Conservation (phyloP, 2,329 filamentous ascomycete genomes). For the Seiridium cupressi region DNA sequence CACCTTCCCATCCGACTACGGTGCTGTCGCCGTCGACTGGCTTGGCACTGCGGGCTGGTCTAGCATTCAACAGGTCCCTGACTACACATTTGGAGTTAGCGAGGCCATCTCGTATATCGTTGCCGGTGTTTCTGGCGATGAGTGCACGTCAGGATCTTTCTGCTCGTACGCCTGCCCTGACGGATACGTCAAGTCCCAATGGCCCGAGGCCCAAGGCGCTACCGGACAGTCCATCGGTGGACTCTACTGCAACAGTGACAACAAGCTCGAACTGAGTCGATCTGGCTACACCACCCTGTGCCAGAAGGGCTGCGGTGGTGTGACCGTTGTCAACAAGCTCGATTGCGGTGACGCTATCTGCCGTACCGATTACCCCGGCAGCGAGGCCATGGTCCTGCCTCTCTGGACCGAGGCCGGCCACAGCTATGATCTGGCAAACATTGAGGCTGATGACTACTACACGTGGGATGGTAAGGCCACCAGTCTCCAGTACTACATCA, state of each 20-base stretch:
- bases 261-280: conserved; percentile 78
- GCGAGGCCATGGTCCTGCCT: conserved; percentile 83
- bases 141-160: conserved; percentile 64
- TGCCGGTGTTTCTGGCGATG: conserved; percentile 58
- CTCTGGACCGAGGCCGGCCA: conserved; percentile 60
- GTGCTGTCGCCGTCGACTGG: conserved; percentile 69
- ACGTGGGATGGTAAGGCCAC: conserved; percentile 71
- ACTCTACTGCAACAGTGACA: conserved; percentile 70
- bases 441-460: conserved; percentile 72
- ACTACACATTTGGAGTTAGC: conserved; percentile 42
- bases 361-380: conserved; percentile 95
- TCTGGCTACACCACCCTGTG: conserved; percentile 68
- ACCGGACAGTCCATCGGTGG: conserved; percentile 87
- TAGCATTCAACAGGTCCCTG: conserved; percentile 67
- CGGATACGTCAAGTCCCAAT: conserved; percentile 91
- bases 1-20: conserved; percentile 77
- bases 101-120: conserved; percentile 63
- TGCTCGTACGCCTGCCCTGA: conserved; percentile 93
- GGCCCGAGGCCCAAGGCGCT: conserved; percentile 74
- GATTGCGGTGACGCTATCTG: conserved; percentile 67
- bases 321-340: conserved; percentile 76
- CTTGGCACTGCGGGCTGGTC: conserved; percentile 73
- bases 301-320: conserved; percentile 65
- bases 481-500: conserved; percentile 92
- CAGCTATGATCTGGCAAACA: conserved; percentile 69